Conservation (phyloP, 2,329 filamentous ascomycete species). For the Penicillium frequentans region DNA sequence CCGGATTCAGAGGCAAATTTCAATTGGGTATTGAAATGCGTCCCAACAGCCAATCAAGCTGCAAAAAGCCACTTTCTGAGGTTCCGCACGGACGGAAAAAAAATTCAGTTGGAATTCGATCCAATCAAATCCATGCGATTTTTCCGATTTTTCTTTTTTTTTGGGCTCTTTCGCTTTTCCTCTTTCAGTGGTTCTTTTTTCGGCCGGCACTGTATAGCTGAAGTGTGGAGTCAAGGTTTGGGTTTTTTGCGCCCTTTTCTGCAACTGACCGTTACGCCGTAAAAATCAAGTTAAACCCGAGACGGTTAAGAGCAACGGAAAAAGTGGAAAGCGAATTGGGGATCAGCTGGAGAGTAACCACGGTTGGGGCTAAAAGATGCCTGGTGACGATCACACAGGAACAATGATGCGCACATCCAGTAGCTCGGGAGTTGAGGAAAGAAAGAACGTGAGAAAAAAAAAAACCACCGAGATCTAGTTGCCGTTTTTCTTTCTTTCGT, state of each 20-base stretch:
- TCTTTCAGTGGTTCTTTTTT: not conserved
- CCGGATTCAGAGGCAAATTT: constrained; percentile 4
- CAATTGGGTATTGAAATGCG: constrained; percentile 14
- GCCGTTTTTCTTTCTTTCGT: not conserved
- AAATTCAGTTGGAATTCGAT: not conserved
- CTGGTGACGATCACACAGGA: constrained; percentile 8
- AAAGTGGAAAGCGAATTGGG: constrained; percentile 14
- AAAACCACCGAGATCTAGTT: not conserved
- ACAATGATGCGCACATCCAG: constrained; percentile 35
- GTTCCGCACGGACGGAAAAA: constrained; percentile 3
- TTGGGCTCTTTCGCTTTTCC: not conserved
- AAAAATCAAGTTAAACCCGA: not conserved
- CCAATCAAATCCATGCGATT: not conserved
- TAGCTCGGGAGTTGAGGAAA: not conserved
- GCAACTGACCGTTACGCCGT: not conserved
- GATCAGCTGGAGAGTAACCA: constrained; percentile 27
- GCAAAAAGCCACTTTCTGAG: not conserved
- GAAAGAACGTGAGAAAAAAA: not conserved
- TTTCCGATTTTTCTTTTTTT: not conserved
- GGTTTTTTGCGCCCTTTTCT: not conserved
- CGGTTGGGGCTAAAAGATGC: constrained; percentile 25
- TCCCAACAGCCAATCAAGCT: constrained; percentile 9
- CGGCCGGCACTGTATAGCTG: constrained; percentile 3
- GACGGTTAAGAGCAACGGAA: constrained; percentile 7
- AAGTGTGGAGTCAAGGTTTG: constrained; percentile 7